Percentiles rank a stretch among this genome's conserved stretches.
Evolutionary conservation across 345 rosid genomes (phyloP).

Genomic region (Murraya koenigii): DNA sequence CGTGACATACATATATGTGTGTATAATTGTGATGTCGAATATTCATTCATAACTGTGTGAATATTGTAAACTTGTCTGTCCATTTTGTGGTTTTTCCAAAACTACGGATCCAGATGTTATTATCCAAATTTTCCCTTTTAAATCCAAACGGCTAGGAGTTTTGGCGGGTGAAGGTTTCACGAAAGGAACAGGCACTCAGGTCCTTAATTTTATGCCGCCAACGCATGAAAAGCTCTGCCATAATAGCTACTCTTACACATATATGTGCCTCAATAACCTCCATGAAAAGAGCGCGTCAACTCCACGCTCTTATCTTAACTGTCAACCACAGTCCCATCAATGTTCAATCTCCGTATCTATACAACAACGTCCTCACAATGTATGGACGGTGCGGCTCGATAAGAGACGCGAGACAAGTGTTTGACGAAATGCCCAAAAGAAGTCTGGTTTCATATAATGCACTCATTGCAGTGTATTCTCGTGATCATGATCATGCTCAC

Average conservation of each 20-base stretch:
- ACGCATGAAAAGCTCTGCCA: conserved; percentile 26
- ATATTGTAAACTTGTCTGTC: too few relatives aligned
- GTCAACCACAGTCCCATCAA: conserved; percentile 13
- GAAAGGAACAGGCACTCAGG: background rate
- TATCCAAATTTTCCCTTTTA: background rate
- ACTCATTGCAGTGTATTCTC: conserved; percentile 65
- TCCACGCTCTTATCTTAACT: conserved; percentile 65
- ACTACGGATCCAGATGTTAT: background rate
- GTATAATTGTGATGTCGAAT: too few relatives aligned
- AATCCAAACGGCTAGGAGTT: background rate
- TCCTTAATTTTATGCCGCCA: conserved; percentile 31
- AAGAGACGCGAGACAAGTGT: conserved; percentile 40
- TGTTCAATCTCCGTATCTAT: conserved; percentile 44
- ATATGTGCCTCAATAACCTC: conserved; percentile 49
- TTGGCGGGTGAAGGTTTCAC: background rate
- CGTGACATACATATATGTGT: too few relatives aligned
- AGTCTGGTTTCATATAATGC: conserved; percentile 67
- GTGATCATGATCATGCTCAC: conserved; percentile 28
- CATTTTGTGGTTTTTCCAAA: background rate
- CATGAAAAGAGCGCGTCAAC: conserved; percentile 47
- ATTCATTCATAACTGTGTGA: too few relatives aligned
- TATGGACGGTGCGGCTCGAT: conserved; percentile 55
- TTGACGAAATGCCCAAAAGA: conserved; percentile 72
- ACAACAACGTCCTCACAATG: conserved; percentile 68
- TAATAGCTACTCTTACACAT: conserved; percentile 33